phyloP scores from a whole-genome alignment of 83 land plant genomes.

The Larix sibirica region DNA sequence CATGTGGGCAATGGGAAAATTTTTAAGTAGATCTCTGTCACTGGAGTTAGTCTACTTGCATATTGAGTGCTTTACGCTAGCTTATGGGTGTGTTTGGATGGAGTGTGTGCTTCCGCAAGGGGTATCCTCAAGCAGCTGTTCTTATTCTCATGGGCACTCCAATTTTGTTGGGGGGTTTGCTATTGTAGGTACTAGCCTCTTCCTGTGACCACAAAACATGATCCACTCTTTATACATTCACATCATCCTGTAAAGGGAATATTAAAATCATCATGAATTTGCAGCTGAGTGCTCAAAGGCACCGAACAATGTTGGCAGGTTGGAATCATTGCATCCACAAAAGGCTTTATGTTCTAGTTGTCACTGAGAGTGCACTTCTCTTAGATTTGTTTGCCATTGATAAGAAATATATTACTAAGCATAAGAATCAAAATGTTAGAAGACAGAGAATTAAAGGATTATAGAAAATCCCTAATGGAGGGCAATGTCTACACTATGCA shows the following conservation, averaged over 20 bases:
- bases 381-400: no score
- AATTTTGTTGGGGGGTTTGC: not conserved
- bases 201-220: no score
- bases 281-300: not conserved
- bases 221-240: no score
- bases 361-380: not conserved
- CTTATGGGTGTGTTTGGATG: not conserved
- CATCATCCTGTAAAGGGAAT: not conserved
- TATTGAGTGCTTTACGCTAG: no score
- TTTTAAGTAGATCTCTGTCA: not conserved
- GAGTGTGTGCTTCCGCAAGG: not conserved
- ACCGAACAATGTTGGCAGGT: not conserved
- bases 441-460: not conserved
- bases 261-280: not conserved
- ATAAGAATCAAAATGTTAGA: not conserved
- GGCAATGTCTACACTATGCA: not conserved
- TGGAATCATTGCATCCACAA: constrained; percentile 3
- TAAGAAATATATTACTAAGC: not conserved
- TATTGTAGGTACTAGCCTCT: no score
- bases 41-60: not conserved
- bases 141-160: not conserved
- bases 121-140: not conserved
- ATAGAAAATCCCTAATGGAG: not conserved
- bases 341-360: not conserved
- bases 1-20: no score